phyloP scores from a whole-genome alignment of 768 basidiomycete species.

The Gyrodon lividus region DNA sequence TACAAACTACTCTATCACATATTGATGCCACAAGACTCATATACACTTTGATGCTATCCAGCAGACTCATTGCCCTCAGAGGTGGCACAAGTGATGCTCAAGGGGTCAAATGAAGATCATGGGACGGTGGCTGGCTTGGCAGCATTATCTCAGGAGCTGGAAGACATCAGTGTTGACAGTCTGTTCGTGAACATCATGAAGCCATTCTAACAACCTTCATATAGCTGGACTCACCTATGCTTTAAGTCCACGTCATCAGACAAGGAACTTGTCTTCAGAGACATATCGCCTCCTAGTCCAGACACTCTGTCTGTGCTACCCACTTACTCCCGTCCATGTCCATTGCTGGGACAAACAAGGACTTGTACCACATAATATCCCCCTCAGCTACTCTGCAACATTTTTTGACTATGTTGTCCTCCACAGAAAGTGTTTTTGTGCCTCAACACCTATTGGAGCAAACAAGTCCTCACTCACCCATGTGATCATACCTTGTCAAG shows the following conservation, averaged over 20 bases:
- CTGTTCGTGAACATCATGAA: background rate
- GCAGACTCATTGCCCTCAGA: background rate
- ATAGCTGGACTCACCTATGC: conserved; percentile 1
- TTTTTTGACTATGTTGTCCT: conserved; percentile 5
- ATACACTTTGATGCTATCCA: background rate
- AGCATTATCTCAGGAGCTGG: conserved; percentile 20
- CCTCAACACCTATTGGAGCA: background rate
- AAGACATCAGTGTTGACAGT: conserved; percentile 21
- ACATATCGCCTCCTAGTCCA: background rate
- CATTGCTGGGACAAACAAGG: background rate
- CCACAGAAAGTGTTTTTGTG: background rate
- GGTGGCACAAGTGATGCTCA: conserved; percentile 4
- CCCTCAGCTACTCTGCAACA: background rate
- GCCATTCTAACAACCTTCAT: background rate
- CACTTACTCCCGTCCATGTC: conserved; percentile 1
- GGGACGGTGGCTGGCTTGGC: conserved; percentile 11
- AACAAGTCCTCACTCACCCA: background rate
- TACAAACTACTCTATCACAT: conserved; percentile 3
- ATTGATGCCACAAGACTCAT: background rate
- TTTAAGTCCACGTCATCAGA: background rate
- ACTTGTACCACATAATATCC: background rate
- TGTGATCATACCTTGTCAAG: background rate
- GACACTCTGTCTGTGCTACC: background rate
- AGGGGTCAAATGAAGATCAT: no score
- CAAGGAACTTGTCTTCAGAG: background rate